Base-by-base conservation (phyloP, 179 eudicot species). In the Vitellaria paradoxa region DNA sequence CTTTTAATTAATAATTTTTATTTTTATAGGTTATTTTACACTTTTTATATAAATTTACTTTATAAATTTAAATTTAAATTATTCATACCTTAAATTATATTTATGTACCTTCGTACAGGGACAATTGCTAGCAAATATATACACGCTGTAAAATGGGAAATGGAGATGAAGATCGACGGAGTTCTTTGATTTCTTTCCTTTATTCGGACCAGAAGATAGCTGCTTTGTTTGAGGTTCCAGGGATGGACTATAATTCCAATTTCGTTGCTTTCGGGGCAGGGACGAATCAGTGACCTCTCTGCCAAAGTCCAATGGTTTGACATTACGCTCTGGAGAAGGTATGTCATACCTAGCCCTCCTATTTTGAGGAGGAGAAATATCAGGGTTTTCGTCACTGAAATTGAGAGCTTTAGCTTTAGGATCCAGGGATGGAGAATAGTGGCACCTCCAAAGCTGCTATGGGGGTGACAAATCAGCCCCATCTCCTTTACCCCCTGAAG, bases 381-480 rank as follows among this genome's bases (percentile, higher is more conserved):
- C 86, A 60, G 74, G 18, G 30, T 64, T 55, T 45, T 77, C 82
- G 26, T 71, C 9, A 49, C 15, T n/a, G n/a, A n/a, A n/a, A n/a
- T n/a, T 70, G 75, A 60, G 7, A 78, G 7, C 24, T 64, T 17
- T 70, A 24, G 37, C n/a, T 72, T 66, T 66, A 68, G 85, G 79
- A 62, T 82, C 78, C 10, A 82, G 87, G 11, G 84, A 83, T 72
- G 87, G 81, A 45, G 84, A 73, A 56, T 78, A 82, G 67, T 80
- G 66, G 24, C 78, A 86, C n/a, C n/a, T n/a, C 65, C 46, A 76
- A 24, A 52, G 57, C 77, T 76, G 78, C 60, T 87, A 81, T 17
- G 90, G 88, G 46, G 92, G 91, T 50, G 94, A 91, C 50, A 85
- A 65, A 76, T 89, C 94, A 73, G 56, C 21, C 65, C 24, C 80